A percentile compares a stretch with the other conserved stretches of the same genome.
Conservation (phyloP, 2,329 filamentous ascomycete genomes). For the Pleoardoris graminearum region DNA sequence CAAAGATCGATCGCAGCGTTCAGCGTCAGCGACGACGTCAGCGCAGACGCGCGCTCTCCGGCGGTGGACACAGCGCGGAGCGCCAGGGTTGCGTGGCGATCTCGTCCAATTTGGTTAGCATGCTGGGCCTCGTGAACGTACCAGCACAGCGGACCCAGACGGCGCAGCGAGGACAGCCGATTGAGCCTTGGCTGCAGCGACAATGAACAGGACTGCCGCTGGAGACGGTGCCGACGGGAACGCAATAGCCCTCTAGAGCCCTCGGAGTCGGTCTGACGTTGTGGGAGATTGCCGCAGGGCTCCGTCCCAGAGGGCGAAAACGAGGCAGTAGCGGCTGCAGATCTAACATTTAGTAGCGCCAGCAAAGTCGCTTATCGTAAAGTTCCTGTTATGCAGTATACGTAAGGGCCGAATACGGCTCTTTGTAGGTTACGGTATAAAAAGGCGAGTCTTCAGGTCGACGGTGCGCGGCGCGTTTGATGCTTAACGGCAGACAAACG, state of each 20-base stretch:
- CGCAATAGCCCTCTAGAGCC: background rate
- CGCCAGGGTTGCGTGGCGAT: conserved; percentile 1
- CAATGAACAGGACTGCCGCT: background rate
- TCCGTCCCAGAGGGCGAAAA: conserved; percentile 1
- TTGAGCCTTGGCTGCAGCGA: conserved; percentile 1
- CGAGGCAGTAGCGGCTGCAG: background rate
- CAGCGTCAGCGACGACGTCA: background rate
- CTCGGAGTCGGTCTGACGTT: conserved; percentile 1
- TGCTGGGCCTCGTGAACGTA: background rate
- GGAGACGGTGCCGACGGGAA: background rate
- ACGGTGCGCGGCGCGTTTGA: background rate
- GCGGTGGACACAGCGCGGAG: background rate
- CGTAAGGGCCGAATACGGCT: too few species aligned
- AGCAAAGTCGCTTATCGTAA: background rate
- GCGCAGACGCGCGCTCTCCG: background rate
- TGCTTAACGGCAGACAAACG: background rate
- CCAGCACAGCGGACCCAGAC: background rate
- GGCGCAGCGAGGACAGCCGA: background rate
- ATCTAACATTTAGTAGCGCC: background rate
- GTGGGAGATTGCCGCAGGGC: conserved; percentile 5
- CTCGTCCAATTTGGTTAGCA: background rate
- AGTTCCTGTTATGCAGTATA: background rate
- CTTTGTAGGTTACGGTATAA: conserved; percentile 3
- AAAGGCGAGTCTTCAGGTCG: background rate
- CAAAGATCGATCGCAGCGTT: background rate